A percentile compares a stretch with the other conserved stretches of the same genome.
These are phyloP conservation scores for Amanita rimosa DNA, from an alignment of 768 basidiomycete genomes.

Conservation along the genomic window DNA sequence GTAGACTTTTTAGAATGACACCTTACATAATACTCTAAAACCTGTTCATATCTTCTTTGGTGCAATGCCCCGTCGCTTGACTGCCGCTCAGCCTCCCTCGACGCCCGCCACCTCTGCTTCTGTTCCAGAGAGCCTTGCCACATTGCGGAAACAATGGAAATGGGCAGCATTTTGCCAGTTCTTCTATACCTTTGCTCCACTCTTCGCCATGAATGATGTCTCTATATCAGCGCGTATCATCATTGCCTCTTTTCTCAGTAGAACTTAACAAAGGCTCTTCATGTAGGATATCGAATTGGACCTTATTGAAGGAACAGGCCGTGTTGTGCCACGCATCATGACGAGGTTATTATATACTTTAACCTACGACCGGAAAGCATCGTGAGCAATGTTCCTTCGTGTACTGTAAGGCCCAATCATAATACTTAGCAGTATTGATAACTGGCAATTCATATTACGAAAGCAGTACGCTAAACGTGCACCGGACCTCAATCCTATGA, in stretches of 20 bases:
- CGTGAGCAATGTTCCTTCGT: slow-evolving; percentile 33
- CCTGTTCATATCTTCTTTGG: not conserved
- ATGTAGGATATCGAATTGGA: slow-evolving; percentile 75
- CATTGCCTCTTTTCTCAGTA: slow-evolving; percentile 6
- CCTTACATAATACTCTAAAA: slow-evolving; percentile 12
- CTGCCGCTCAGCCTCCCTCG: slow-evolving; percentile 13
- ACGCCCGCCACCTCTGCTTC: slow-evolving; percentile 10
- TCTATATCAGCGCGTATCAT: slow-evolving; percentile 42
- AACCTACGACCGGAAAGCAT: slow-evolving; percentile 72
- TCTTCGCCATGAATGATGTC: slow-evolving; percentile 65
- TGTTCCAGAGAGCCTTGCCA: slow-evolving; percentile 27
- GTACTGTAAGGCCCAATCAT: slow-evolving; percentile 2
- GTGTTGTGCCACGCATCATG: slow-evolving; percentile 64
- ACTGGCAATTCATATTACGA: slow-evolving; percentile 70
- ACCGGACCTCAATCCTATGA: slow-evolving; percentile 58
- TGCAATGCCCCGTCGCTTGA: slow-evolving; percentile 48
- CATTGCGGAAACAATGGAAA: slow-evolving; percentile 76
- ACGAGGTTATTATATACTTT: slow-evolving; percentile 61
- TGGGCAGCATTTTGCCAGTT: slow-evolving; percentile 92
- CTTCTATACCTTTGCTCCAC: slow-evolving; percentile 70
- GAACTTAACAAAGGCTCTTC: slow-evolving; percentile 8
- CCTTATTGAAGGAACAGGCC: slow-evolving; percentile 45
- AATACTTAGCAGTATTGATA: slow-evolving; percentile 41
- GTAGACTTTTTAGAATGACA: slow-evolving; percentile 16
- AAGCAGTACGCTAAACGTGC: slow-evolving; percentile 69